Evolutionary conservation across 1,284 basidiomycete genomes (phyloP).

Genomic region (Acaromyces ingoldii): DNA sequence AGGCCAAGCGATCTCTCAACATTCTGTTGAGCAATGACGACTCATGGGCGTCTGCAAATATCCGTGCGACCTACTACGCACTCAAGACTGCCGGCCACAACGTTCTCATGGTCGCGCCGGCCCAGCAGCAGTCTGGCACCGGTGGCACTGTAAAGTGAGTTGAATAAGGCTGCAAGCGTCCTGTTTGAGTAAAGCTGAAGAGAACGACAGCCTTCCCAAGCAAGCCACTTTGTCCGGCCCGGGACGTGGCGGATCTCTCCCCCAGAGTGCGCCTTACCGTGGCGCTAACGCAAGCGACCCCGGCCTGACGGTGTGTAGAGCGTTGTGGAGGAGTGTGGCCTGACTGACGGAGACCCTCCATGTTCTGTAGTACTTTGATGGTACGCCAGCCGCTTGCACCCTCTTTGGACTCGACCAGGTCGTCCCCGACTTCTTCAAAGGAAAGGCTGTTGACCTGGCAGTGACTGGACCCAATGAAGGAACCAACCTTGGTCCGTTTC

Average conservation of each 20-base stretch:
- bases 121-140: constrained; percentile 36
- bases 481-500: constrained; percentile 22
- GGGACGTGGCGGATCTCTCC: constrained; percentile 25
- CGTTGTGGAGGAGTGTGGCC: no score
- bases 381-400: constrained; percentile 27
- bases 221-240: constrained; percentile 23
- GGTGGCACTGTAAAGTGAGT: constrained; percentile 44
- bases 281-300: constrained; percentile 22
- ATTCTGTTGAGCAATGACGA: constrained; percentile 42
- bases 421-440: constrained; percentile 23
- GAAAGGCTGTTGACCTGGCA: constrained; percentile 20
- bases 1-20: constrained; percentile 29
- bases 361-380: constrained; percentile 41
- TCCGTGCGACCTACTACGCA: constrained; percentile 40
- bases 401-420: constrained; percentile 32
- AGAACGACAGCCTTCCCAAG: constrained; percentile 34
- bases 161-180: no score
- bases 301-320: no score
- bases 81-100: constrained; percentile 36
- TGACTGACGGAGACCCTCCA: no score
- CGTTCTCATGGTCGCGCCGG: constrained; percentile 30
- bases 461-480: constrained; percentile 29
- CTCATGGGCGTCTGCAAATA: constrained; percentile 22
- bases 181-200: no score
- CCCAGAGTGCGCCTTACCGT: constrained; percentile 20